Percentiles rank a stretch among this genome's conserved stretches.
phyloP scores from a whole-genome alignment of 2,329 filamentous ascomycete species.

The Tolypocladium inflatum region DNA sequence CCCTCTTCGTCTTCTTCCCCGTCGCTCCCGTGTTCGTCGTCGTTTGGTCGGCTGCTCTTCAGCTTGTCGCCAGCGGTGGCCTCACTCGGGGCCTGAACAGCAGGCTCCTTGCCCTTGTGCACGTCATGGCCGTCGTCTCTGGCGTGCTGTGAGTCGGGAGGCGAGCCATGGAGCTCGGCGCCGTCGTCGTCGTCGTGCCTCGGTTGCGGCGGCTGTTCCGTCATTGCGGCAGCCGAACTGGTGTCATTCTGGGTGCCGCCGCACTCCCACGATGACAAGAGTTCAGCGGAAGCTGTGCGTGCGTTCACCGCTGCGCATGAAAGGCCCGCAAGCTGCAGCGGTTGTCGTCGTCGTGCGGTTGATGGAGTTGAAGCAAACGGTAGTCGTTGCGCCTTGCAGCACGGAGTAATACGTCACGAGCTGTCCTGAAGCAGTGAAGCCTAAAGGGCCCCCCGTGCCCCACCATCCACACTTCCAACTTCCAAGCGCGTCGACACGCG shows the following conservation, averaged over 20 bases:
- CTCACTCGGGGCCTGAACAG: neutral
- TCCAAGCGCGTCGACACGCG: neutral
- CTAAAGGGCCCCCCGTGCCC: neutral
- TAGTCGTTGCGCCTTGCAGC: neutral
- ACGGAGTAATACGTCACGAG: neutral
- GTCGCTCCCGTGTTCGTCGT: constrained; percentile 14
- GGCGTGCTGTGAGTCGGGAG: neutral
- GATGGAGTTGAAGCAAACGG: neutral
- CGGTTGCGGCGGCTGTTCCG: constrained; percentile 27
- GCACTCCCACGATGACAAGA: constrained; percentile 4
- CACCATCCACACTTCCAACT: neutral
- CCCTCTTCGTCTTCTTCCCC: constrained; percentile 23
- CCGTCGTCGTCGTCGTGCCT: constrained; percentile 12
- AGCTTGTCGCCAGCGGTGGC: constrained; percentile 5
- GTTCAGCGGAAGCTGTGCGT: constrained; percentile 3
- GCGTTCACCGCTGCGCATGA: neutral
- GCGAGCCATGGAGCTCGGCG: neutral
- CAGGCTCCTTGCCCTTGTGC: neutral
- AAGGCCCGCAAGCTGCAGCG: neutral
- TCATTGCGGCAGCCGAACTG: constrained; percentile 25
- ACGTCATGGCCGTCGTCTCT: neutral
- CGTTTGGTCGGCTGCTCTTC: constrained; percentile 6
- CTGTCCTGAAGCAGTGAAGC: neutral
- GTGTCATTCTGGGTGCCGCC: constrained; percentile 18
- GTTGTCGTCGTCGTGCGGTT: neutral